A percentile compares a stretch with the other conserved stretches of the same genome.
Evolutionary conservation across 176 grass and related monocot species (phyloP).

Genomic region (Cymbopogon citratus): DNA sequence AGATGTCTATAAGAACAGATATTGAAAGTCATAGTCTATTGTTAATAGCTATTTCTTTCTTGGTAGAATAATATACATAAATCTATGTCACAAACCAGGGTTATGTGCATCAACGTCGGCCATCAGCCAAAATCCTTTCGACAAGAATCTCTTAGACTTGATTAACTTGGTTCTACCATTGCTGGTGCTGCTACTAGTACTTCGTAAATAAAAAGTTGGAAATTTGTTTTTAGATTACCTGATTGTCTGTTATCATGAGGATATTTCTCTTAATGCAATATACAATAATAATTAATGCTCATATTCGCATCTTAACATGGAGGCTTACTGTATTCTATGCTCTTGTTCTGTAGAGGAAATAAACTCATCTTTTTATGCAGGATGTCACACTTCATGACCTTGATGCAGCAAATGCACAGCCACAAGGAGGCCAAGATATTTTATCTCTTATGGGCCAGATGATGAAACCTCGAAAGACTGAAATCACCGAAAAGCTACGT

Average conservation of each 20-base stretch:
- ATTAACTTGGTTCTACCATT: slow-evolving; percentile 1
- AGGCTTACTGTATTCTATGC: neutral
- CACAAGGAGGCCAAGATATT: slow-evolving; percentile 98
- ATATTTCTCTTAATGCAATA: neutral
- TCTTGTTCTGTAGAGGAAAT: neutral
- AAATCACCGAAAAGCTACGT: slow-evolving; percentile 89
- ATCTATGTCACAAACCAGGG: neutral
- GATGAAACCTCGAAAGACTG: slow-evolving; percentile 96
- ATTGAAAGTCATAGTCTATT: neutral
- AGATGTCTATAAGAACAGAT: neutral
- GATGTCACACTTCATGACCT: slow-evolving; percentile 94
- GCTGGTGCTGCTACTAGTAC: neutral
- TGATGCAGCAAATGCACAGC: slow-evolving; percentile 95
- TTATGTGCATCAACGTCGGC: neutral
- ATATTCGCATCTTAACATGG: neutral
- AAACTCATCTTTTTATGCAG: slow-evolving; percentile 36
- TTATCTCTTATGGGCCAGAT: slow-evolving; percentile 95
- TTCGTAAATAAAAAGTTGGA: neutral
- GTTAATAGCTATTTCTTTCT: neutral
- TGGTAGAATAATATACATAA: neutral
- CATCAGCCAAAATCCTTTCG: neutral
- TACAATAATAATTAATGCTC: neutral
- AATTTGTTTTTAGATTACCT: neutral
- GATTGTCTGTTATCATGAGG: neutral
- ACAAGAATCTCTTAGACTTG: neutral